Conservation (phyloP, 768 basidiomycete species). For the Myochromella boudieri region DNA sequence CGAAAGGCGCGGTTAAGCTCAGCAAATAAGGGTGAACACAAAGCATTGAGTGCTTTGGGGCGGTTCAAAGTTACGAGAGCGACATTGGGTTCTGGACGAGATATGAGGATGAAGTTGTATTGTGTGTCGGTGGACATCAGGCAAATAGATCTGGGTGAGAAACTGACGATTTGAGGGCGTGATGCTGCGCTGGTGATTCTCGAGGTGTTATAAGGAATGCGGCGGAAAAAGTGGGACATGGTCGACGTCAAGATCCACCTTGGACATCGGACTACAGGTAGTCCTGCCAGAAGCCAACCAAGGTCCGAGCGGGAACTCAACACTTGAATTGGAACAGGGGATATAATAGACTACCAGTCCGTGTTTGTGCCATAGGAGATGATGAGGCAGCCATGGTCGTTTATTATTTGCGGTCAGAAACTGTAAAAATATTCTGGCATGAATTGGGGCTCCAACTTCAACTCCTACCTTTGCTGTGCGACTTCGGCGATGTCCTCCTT, state of each 20-base stretch:
- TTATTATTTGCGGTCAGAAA: no score
- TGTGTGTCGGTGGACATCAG: slow-evolving; percentile 55
- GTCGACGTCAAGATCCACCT: background rate
- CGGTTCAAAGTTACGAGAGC: slow-evolving; percentile 84
- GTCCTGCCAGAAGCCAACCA: no score
- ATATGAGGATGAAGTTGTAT: slow-evolving; percentile 69
- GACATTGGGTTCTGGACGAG: slow-evolving; percentile 66
- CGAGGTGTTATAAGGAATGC: slow-evolving; percentile 16
- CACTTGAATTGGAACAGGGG: no score
- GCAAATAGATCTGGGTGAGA: slow-evolving; percentile 26
- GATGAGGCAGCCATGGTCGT: no score
- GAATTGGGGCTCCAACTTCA: no score
- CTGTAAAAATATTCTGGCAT: no score
- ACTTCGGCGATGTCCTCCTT: no score
- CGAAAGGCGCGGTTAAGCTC: slow-evolving; percentile 80
- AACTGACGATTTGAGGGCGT: slow-evolving; percentile 12
- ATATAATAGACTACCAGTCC: no score
- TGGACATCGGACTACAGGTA: no score
- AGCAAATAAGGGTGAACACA: slow-evolving; percentile 74
- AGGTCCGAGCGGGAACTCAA: no score
- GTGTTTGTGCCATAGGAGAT: no score
- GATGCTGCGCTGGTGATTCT: slow-evolving; percentile 9
- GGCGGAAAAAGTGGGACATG: slow-evolving; percentile 25
- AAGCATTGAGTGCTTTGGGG: slow-evolving; percentile 88
- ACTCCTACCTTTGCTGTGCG: no score